phyloP scores from a whole-genome alignment of 2,329 filamentous ascomycete species.

The Parascedosporium putredinis region DNA sequence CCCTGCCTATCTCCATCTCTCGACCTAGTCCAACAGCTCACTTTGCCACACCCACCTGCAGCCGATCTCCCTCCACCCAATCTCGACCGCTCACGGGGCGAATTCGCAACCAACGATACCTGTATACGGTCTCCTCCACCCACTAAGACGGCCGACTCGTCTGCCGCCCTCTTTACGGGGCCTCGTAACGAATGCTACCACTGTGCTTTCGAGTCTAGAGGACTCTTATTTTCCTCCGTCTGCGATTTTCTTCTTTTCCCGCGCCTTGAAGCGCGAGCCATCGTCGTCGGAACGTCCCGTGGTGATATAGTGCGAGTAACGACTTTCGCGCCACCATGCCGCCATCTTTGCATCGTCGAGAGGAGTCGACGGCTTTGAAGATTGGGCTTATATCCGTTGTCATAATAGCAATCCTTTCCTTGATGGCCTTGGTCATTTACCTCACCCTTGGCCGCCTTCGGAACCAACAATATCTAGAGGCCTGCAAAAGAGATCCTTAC shows the following conservation, averaged over 20 bases:
- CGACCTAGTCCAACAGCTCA: too few species aligned
- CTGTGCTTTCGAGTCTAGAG: not conserved
- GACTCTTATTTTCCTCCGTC: not conserved
- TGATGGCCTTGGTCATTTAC: slow-evolving; percentile 15
- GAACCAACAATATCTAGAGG: slow-evolving; percentile 16
- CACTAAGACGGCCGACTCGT: not conserved
- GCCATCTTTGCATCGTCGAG: slow-evolving; percentile 2
- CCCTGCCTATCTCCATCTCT: too few species aligned
- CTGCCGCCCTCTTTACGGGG: not conserved
- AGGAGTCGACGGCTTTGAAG: not conserved
- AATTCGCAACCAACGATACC: too few species aligned
- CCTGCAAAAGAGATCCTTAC: slow-evolving; percentile 16
- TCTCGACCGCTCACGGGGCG: too few species aligned
- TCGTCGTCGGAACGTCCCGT: too few species aligned
- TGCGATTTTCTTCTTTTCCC: too few species aligned
- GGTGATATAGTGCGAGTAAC: too few species aligned
- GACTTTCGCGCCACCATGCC: too few species aligned
- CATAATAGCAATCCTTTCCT: slow-evolving; percentile 15
- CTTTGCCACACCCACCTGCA: too few species aligned
- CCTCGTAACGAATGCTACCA: not conserved
- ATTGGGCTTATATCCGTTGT: slow-evolving; percentile 13
- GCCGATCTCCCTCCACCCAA: too few species aligned
- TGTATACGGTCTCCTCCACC: too few species aligned
- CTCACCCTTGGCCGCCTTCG: slow-evolving; percentile 14
- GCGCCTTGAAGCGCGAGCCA: too few species aligned